Percentiles rank a stretch among this genome's conserved stretches.
Conservation (phyloP, 2,329 filamentous ascomycete genomes). For the Fulvia fulva region DNA sequence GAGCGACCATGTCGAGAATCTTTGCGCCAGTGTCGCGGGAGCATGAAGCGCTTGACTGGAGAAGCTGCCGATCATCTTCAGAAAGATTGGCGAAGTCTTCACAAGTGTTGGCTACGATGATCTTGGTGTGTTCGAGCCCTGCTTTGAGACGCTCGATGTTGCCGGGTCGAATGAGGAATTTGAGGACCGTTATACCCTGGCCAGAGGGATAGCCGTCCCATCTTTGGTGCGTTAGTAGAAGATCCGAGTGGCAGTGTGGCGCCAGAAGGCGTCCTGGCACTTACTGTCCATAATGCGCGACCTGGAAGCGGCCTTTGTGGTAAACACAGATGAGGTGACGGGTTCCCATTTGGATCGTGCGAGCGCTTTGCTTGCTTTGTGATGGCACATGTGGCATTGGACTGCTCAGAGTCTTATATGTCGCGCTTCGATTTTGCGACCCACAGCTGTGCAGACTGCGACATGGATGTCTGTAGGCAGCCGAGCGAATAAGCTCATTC, state of each 20-base stretch:
- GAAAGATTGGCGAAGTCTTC: neutral
- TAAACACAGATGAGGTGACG: constrained; percentile 22
- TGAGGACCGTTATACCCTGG: constrained; percentile 23
- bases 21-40: neutral
- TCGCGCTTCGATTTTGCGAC: too few species aligned
- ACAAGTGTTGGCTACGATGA: neutral
- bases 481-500: too few species aligned
- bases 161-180: constrained; percentile 20
- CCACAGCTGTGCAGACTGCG: too few species aligned
- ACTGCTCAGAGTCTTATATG: neutral
- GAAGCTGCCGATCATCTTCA: neutral
- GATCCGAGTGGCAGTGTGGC: too few species aligned
- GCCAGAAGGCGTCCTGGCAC: neutral
- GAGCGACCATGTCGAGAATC: neutral
- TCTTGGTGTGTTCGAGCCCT: neutral
- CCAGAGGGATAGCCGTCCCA: constrained; percentile 22
- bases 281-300: constrained; percentile 30
- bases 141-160: constrained; percentile 25
- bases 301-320: constrained; percentile 18
- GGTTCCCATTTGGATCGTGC: constrained; percentile 13
- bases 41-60: neutral
- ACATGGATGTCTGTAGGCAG: too few species aligned
- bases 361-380: neutral
- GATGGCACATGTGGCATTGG: neutral
- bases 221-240: neutral